Percentiles rank a stretch among this genome's conserved stretches.
Evolutionary conservation across 129 eudicot genomes (phyloP).

Genomic region (Calendula officinalis): DNA sequence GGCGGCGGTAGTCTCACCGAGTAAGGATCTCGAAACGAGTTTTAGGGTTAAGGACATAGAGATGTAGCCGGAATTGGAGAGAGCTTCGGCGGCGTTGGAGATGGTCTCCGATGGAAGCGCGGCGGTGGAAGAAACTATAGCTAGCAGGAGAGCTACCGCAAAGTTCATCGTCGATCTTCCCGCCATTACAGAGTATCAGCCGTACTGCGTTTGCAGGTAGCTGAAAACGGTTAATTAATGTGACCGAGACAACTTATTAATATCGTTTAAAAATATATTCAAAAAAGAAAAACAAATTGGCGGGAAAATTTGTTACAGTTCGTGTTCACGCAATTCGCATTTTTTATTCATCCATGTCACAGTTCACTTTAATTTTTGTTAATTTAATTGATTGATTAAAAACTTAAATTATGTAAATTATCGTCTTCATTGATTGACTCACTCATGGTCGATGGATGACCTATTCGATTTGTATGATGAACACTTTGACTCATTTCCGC

Average conservation of each 20-base stretch:
- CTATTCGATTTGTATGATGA: too few species aligned
- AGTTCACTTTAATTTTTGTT: too few species aligned
- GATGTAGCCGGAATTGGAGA: conserved; percentile 64
- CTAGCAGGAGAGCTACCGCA: conserved; percentile 20
- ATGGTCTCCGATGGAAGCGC: conserved; percentile 44
- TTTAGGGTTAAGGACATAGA: conserved; percentile 75
- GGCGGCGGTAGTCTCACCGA: conserved; percentile 38
- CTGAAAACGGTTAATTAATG: conserved; percentile 9
- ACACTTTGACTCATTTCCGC: too few species aligned
- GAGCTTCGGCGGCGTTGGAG: conserved; percentile 62
- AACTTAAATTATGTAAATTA: too few species aligned
- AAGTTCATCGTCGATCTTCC: conserved; percentile 13
- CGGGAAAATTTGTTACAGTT: conserved; percentile 25
- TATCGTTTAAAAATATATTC: not conserved
- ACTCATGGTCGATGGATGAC: too few species aligned
- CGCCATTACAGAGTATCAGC: conserved; percentile 41
- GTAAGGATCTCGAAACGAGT: conserved; percentile 39
- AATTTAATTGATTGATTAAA: too few species aligned
- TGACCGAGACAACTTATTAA: not conserved
- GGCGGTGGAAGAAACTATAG: conserved; percentile 30
- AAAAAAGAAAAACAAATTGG: not conserved
- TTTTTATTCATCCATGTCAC: too few species aligned
- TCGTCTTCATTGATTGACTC: too few species aligned
- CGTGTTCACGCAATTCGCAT: too few species aligned
- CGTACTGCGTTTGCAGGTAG: conserved; percentile 8